Evolutionary conservation across 2,329 filamentous ascomycete genomes (phyloP), one percentile per base, ranked within the genome.

Genomic region (Diaporthe helianthi): DNA sequence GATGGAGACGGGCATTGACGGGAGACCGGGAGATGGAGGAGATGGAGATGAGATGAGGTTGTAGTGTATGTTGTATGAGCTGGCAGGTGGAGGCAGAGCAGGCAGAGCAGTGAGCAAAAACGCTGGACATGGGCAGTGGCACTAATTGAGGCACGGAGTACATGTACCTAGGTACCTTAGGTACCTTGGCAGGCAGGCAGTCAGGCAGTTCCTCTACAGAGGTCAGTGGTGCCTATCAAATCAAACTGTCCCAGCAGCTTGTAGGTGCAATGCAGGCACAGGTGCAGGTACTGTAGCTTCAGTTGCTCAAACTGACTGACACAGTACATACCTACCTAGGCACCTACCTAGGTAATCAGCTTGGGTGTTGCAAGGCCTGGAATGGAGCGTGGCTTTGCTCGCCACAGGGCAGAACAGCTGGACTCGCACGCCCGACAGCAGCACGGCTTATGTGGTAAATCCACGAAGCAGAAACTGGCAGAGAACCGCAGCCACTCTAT

Each of bases 51-150:
- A 38, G 31, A 54, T 46, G 36, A 66, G 53, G 52, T 47, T 55
- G 51, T 33, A 55, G n/a, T n/a, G n/a, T n/a, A n/a, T n/a, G n/a
- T n/a, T 47, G 51, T 66, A 47, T 66, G 65, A 67, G 65, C 54
- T 67, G 65, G 65, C 65, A 67, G 65, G 65, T 67, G 65, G 65
- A 58, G 52, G 38, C 31, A 41, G n/a, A 12, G n/a, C 22, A 17
- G 12, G 38, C 51, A 38, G 36, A 15, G 36, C 36, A 38, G 13
- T 5, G 3, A 38, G 36, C 36, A 38, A 38, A 38, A 38, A 38
- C 36, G 36, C 36, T 38, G 13, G 13, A 15, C 13, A 5, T 38
- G 36, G 36, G 36, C 36, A 38, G 36, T 44, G 63, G 41, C n/a
- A n/a, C n/a, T n/a, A n/a, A n/a, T n/a, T n/a, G n/a, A n/a, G n/a